Evolutionary conservation across 345 rosid genomes (phyloP), one percentile per base, ranked within the genome.

Genomic region (Rubroshorea leprosula): DNA sequence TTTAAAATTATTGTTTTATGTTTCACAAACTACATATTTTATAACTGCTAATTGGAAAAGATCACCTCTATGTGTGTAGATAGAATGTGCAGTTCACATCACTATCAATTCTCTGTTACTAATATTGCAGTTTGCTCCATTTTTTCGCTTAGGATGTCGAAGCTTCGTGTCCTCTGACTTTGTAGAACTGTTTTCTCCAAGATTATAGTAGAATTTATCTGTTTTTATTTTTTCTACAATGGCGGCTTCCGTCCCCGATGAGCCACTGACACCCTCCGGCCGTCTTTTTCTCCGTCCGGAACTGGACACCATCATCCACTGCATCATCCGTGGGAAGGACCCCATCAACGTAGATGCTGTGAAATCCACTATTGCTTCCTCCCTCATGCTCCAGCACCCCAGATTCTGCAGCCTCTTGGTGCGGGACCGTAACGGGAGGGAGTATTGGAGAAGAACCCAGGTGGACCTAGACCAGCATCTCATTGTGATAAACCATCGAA

Each of bases 221-320:
- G 9, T 29, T 35, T 35, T 35, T 35, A 2, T 6, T 35, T 35
- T 35, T 35, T 35, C 41, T n/a, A n/a, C n/a, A n/a, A 35, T 35
- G 41, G 41, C 41, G 41, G 41, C 41, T 35, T 35, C 31, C 38
- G 55, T 5, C 26, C 24, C 51, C 31, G 76, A 66, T 60, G 80
- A 84, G 68, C 85, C 87, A 0, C 29, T 81, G 23, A 75, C 87
- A 4, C 92, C 84, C 3, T 66, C 69, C 5, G 88, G 87, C 20
- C 62, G 92, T 10, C 61, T 82, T 18, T 78, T 85, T 62, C 70
- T 82, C 55, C 81, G 55, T 66, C 78, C 83, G 1, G 74, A 69
- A 9, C 35, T 71, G 68, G 48, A 65, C 74, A 68, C 76, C 1
- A 56, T 85, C 29, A 76, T 82, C 80, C 77, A 80, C 78, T 70